These are phyloP conservation scores for Suhomyces bokatorum DNA, from an alignment of 1,139 yeast genomes.

Conservation along the genomic window DNA sequence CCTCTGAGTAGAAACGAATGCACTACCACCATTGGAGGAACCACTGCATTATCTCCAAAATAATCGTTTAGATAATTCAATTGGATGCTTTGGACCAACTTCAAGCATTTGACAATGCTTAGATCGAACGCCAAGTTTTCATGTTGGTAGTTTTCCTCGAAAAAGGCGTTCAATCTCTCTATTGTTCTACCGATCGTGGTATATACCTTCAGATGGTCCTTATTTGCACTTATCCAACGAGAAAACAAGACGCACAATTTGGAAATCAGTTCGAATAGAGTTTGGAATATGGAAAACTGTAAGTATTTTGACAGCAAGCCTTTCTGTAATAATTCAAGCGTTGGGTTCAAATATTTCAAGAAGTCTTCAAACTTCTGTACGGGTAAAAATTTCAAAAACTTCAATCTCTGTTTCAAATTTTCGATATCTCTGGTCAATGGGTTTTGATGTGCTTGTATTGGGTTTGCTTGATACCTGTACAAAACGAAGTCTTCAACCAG, in stretches of 20 bases:
- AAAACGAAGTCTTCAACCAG: slow-evolving; percentile 21
- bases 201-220: not conserved
- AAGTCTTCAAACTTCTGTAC: slow-evolving; percentile 3
- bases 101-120: slow-evolving; percentile 13
- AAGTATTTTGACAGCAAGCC: not conserved
- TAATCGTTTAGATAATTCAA: slow-evolving; percentile 13
- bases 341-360: slow-evolving; percentile 3
- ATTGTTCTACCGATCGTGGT: slow-evolving; percentile 13
- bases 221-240: slow-evolving; percentile 2
- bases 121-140: not conserved
- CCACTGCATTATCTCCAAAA: slow-evolving; percentile 19
- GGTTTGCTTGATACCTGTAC: slow-evolving; percentile 11
- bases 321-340: not conserved
- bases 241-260: slow-evolving; percentile 6
- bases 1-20: slow-evolving; percentile 37
- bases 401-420: slow-evolving; percentile 13
- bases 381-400: slow-evolving; percentile 14
- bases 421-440: slow-evolving; percentile 1
- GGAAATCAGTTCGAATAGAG: slow-evolving; percentile 4
- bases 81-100: slow-evolving; percentile 14
- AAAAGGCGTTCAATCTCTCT: slow-evolving; percentile 11
- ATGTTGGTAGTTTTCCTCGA: slow-evolving; percentile 2
- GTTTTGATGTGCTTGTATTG: slow-evolving; percentile 3
- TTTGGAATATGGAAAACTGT: not conserved
- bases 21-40: slow-evolving; percentile 41